Percentiles rank a stretch among this genome's conserved stretches.
These are phyloP conservation scores for Acer campestre DNA, from an alignment of 345 rosid genomes.

Conservation along the genomic window DNA sequence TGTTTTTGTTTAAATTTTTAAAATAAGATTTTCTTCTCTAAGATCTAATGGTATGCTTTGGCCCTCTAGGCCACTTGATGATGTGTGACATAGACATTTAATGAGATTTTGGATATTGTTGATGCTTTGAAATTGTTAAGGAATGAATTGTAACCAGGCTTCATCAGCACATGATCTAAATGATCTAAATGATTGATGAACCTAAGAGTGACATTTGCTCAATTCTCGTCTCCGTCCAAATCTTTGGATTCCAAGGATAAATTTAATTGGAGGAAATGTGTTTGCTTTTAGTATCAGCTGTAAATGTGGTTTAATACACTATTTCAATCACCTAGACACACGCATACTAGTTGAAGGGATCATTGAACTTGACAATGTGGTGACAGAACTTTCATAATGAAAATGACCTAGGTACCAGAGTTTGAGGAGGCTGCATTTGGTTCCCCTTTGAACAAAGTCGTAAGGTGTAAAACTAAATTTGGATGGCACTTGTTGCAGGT, in stretches of 20 bases:
- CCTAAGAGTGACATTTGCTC: background rate
- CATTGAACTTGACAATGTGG: conserved; percentile 8
- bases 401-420: conserved; percentile 69
- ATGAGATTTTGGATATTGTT: background rate
- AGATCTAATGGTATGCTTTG: background rate
- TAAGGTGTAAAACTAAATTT: conserved; percentile 78
- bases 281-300: background rate
- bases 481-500: conserved; percentile 97
- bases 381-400: conserved; percentile 17
- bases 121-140: background rate
- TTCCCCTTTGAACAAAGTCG: conserved; percentile 71
- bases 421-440: conserved; percentile 90
- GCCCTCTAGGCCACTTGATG: background rate
- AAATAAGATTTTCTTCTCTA: background rate
- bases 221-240: background rate
- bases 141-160: background rate
- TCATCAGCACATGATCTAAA: background rate
- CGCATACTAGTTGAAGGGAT: background rate
- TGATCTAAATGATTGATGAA: background rate
- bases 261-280: background rate
- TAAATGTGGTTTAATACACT: background rate
- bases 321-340: background rate
- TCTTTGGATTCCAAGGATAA: background rate
- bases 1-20: background rate
- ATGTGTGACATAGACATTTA: background rate